Evolutionary conservation across 257 asterid species (phyloP), one percentile per base, ranked within the genome.

Genomic region (Nicotiana noctiflora): DNA sequence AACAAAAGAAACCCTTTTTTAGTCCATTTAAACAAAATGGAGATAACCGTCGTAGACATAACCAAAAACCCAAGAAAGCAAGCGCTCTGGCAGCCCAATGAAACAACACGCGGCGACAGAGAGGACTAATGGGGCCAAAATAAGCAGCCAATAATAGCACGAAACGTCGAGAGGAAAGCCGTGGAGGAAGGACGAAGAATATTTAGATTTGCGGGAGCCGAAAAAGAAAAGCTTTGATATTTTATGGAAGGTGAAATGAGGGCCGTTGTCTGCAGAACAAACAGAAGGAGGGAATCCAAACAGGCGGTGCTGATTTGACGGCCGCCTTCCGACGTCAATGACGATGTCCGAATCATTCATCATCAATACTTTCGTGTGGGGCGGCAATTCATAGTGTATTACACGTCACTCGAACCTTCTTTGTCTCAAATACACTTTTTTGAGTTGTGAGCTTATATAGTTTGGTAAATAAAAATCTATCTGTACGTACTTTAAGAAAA

Each of bases 331-430:
- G 9, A 55, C 9, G 23, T 15, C 61, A 59, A 59, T 9, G 15
- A 59, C 31, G 15, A 59, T 59, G 65, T 21, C 46, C 25, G 12
- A 57, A 57, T 57, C 32, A n/a, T 15, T 6, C 27, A 19, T 60
- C 13, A 19, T 57, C 64, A 15, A 61, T 1, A 31, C n/a, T 31
- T 63, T 60, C 80, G 82, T 75, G 44, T 13, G 61, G 9, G 46
- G 62, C 59, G 72, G 46, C 85, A 59, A 78, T 31, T 59, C 80
- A 27, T 34, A 70, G 60, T 83, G 89, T 85, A 46, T 81, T 84
- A 51, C 88, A 83, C 87, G 83, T 79, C 83, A 64, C 68, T 80
- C 6, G 62, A 75, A 81, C 85, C 86, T 25, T 25, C 27, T 25
- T 25, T 25, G 27, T 25, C 27, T 25, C 27, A 25, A 25, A 25